Evolutionary conservation across 192 early-diverging fungal species (phyloP).

Genomic region (Dispira simplex): DNA sequence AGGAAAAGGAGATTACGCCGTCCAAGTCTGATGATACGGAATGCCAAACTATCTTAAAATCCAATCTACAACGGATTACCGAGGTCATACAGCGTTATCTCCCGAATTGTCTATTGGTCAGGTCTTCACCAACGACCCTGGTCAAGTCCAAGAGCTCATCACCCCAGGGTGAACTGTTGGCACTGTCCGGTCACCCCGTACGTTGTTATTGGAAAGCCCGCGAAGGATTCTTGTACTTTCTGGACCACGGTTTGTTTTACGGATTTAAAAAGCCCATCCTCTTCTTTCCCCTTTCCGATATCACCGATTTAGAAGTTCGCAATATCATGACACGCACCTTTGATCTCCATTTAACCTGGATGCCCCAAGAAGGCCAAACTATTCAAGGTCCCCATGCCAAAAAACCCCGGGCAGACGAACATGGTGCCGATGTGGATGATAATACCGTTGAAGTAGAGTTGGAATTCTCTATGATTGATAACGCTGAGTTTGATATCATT

Average conservation of each 20-base stretch:
- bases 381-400: neutral
- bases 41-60: no score
- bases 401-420: constrained; percentile 6
- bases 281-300: constrained; percentile 21
- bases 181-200: neutral
- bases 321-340: constrained; percentile 24
- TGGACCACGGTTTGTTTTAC: constrained; percentile 28
- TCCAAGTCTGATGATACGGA: no score
- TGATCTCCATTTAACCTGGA: constrained; percentile 15
- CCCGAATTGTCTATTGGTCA: constrained; percentile 1
- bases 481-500: constrained; percentile 24
- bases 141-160: no score
- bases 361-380: constrained; percentile 8
- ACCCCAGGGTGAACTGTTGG: no score
- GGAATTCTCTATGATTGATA: constrained; percentile 25
- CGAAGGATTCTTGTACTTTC: constrained; percentile 23
- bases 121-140: neutral
- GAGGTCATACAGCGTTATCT: neutral
- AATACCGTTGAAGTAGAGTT: constrained; percentile 5
- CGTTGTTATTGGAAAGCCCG: constrained; percentile 16
- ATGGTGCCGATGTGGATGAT: neutral
- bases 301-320: constrained; percentile 19
- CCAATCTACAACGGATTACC: neutral
- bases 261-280: constrained; percentile 36
- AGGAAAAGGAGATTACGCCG: no score